Base-by-base conservation (phyloP, 148 eudicot genomes). In the Chenopodium album region DNA sequence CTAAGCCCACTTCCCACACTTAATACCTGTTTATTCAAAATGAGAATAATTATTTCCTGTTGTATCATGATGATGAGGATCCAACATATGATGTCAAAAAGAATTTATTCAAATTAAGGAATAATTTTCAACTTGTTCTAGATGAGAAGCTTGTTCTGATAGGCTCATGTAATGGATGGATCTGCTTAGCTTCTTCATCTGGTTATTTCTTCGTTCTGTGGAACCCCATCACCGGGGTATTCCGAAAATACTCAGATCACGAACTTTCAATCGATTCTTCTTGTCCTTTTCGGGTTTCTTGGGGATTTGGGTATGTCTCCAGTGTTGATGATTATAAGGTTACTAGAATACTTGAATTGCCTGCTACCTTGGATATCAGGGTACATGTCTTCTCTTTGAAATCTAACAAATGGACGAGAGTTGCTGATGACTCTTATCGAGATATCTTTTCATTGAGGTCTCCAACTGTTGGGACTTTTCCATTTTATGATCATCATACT, bases 281-380 rank as follows among this genome's bases (percentile, higher is more conserved):
- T 22, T 13, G 20, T 11, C 1, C 1, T 2, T 50, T 22, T 6
- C 9, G 26, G n/a, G 37, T 20, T 41, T 1, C 23, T 70, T 47
- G 52, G 29, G 82, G 76, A 34, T 79, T 79, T 60, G 82, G 76
- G 52, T 79, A 79, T 59, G 75, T 22, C 7, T 71, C 82, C 37
- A 14, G 28, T 32, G 4, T 16, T 34, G 76, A 79, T 41, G 82
- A 79, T 65, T 79, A 54, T 37, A 79, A 79, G 46, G 26, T 31
- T 41, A 54, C 71, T n/a, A 72, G 68, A 59, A 37, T 79, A 10
- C 47, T 79, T 23, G 76, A 71, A 4, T 48, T 64, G 13, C 4
- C 17, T 66, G 34, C 1, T 22, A 37, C 14, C 20, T 16, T 20
- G 3, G 26, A 32, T 9, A 19, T 29, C 13, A 67, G 5, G 7